These are phyloP conservation scores for Marasmius sp. DNA, from an alignment of 1,284 basidiomycete genomes.

Conservation along the genomic window DNA sequence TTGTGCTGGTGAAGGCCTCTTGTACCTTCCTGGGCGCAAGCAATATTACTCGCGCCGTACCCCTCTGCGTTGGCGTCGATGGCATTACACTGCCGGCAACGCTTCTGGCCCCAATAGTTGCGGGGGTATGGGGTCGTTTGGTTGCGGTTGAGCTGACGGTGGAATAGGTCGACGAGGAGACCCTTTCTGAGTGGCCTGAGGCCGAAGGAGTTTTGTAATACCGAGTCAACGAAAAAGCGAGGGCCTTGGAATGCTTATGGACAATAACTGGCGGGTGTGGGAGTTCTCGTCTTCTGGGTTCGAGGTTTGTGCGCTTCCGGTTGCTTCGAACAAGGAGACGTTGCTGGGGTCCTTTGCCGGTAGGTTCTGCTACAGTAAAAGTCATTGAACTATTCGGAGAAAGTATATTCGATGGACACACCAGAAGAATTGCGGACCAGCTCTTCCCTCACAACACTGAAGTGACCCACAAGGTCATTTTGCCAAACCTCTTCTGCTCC, in stretches of 20 bases:
- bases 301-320: slow-evolving; percentile 42
- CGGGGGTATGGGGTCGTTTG: not conserved
- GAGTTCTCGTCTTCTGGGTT: slow-evolving; percentile 20
- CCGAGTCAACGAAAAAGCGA: slow-evolving; percentile 75
- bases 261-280: slow-evolving; percentile 66
- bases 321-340: slow-evolving; percentile 63
- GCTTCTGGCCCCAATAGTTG: not conserved
- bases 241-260: slow-evolving; percentile 75
- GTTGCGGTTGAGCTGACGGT: slow-evolving; percentile 7
- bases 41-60: slow-evolving; percentile 48
- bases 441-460: slow-evolving; percentile 38
- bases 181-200: slow-evolving; percentile 21
- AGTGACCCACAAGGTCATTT: slow-evolving; percentile 63
- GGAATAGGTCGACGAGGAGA: not conserved
- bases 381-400: slow-evolving; percentile 44
- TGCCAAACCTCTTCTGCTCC: slow-evolving; percentile 67
- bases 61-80: not conserved
- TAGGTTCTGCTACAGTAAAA: slow-evolving; percentile 50
- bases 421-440: slow-evolving; percentile 1
- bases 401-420: not conserved
- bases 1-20: slow-evolving; percentile 75
- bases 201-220: slow-evolving; percentile 37
- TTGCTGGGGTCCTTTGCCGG: slow-evolving; percentile 61
- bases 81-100: not conserved
- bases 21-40: slow-evolving; percentile 72